These are phyloP conservation scores for Gossypium rotundifolium DNA, from an alignment of 345 rosid genomes.

Conservation along the genomic window DNA sequence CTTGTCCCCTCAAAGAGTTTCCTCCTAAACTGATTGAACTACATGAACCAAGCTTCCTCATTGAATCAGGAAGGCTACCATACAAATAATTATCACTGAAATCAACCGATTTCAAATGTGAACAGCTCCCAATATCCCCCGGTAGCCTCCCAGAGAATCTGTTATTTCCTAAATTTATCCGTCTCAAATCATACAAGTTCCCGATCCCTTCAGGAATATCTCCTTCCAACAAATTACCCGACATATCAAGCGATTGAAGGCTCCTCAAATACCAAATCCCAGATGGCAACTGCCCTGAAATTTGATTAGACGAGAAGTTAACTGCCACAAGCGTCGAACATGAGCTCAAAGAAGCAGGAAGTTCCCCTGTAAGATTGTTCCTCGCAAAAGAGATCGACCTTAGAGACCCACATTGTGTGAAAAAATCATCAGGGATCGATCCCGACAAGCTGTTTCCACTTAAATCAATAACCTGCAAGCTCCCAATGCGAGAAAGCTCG, in stretches of 20 bases:
- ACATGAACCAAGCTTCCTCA: conserved; percentile 49
- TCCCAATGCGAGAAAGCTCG: conserved; percentile 37
- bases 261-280: conserved; percentile 60
- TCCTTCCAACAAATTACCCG: conserved; percentile 59
- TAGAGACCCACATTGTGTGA: conserved; percentile 73
- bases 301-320: conserved; percentile 62
- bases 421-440: conserved; percentile 56
- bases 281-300: conserved; percentile 57
- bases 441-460: conserved; percentile 67
- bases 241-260: conserved; percentile 60
- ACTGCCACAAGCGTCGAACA: conserved; percentile 50
- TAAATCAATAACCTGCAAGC: conserved; percentile 56
- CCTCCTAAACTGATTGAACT: conserved; percentile 42
- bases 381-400: conserved; percentile 56
- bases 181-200: conserved; percentile 48
- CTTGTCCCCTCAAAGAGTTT: conserved; percentile 50
- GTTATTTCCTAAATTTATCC: conserved; percentile 45
- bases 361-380: conserved; percentile 57
- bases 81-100: conserved; percentile 63
- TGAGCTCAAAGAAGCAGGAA: conserved; percentile 59
- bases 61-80: conserved; percentile 59
- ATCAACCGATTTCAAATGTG: conserved; percentile 42
- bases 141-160: conserved; percentile 60
- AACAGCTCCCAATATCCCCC: conserved; percentile 58
- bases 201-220: conserved; percentile 53